These are phyloP conservation scores for Berberis vulgaris DNA, from an alignment of 164 flowering plant species.

Conservation along the genomic window DNA sequence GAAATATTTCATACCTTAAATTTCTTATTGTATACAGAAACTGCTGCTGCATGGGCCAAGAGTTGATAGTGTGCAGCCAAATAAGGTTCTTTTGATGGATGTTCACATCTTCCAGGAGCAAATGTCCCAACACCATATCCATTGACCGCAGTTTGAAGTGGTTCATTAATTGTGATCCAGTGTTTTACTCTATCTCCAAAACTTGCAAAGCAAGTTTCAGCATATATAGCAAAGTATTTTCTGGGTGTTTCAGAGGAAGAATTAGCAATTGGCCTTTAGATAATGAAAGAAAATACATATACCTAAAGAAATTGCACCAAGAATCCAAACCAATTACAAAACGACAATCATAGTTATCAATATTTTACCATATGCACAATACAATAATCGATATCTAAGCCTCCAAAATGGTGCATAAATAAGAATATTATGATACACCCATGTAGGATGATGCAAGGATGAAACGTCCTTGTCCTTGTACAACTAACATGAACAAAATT, in stretches of 20 bases:
- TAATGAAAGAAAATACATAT: background rate
- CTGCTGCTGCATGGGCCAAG: slow-evolving; percentile 83
- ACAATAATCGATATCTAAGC: too few species aligned
- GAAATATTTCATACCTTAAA: slow-evolving; percentile 44
- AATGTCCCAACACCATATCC: slow-evolving; percentile 62
- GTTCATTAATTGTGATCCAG: slow-evolving; percentile 88
- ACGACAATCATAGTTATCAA: too few species aligned
- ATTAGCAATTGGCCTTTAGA: background rate
- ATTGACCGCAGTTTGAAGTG: slow-evolving; percentile 79
- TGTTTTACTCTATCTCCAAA: slow-evolving; percentile 93
- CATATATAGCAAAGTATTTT: slow-evolving; percentile 67
- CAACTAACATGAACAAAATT: too few species aligned
- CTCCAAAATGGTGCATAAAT: too few species aligned
- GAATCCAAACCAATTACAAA: too few species aligned
- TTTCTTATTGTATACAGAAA: slow-evolving; percentile 56
- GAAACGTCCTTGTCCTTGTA: too few species aligned
- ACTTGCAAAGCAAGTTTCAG: slow-evolving; percentile 79
- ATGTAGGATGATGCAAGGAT: too few species aligned
- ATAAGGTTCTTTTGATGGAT: slow-evolving; percentile 59
- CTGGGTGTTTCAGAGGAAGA: slow-evolving; percentile 34
- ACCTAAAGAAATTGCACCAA: background rate
- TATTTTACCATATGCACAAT: too few species aligned
- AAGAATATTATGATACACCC: too few species aligned
- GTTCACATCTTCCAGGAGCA: slow-evolving; percentile 82
- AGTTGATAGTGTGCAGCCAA: slow-evolving; percentile 78